These are phyloP conservation scores for Rhizophagus clarus DNA, from an alignment of 192 early-diverging fungal species.

Conservation along the genomic window DNA sequence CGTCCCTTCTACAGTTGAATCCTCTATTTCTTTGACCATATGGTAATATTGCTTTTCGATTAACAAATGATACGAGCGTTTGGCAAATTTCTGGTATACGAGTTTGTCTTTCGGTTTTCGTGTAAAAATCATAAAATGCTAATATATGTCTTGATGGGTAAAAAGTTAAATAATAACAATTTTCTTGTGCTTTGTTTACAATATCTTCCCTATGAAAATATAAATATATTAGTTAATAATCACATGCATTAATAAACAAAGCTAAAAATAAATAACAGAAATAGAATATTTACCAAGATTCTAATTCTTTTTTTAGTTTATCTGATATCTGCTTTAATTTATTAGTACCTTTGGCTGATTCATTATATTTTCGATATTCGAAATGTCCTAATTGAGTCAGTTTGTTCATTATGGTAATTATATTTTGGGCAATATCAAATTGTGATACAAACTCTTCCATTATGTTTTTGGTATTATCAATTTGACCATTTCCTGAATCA, in stretches of 20 bases:
- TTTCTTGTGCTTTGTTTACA: not conserved
- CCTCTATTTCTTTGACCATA: not conserved
- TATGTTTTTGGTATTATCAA: not conserved
- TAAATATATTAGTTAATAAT: not conserved
- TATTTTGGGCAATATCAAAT: slow-evolving; percentile 30
- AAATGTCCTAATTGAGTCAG: slow-evolving; percentile 35
- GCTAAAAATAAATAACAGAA: not conserved
- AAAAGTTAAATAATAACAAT: slow-evolving; percentile 23
- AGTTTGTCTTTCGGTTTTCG: not conserved
- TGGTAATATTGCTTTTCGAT: not conserved
- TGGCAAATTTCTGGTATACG: not conserved
- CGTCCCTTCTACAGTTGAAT: not conserved
- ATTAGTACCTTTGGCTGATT: not conserved
- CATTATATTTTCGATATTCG: slow-evolving; percentile 27
- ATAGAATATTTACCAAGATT: not conserved
- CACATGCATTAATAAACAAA: no score
- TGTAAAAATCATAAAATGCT: slow-evolving; percentile 20
- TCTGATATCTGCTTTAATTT: not conserved
- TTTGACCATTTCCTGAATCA: not conserved
- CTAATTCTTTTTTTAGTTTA: slow-evolving; percentile 20
- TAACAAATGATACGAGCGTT: slow-evolving; percentile 19
- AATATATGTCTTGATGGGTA: slow-evolving; percentile 18
- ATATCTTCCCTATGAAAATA: slow-evolving; percentile 1
- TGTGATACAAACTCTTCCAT: slow-evolving; percentile 32
- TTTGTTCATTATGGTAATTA: slow-evolving; percentile 16